phyloP scores from a whole-genome alignment of 1,284 basidiomycete species.

The Leccinum fallax region DNA sequence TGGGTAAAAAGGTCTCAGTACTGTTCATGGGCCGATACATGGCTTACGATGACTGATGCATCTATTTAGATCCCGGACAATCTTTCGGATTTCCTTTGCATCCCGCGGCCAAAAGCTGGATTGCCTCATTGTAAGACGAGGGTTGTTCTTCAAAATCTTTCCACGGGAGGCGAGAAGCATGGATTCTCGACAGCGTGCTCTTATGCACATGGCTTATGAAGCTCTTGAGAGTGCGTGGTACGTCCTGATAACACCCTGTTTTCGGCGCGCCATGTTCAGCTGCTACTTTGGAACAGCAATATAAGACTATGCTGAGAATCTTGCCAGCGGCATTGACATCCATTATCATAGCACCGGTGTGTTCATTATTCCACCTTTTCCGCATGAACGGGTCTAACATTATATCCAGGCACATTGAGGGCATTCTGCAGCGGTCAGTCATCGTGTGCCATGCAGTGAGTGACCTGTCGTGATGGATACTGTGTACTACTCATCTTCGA shows the following conservation, averaged over 20 bases:
- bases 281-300: conserved; percentile 69
- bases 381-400: conserved; percentile 8
- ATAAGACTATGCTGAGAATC: conserved; percentile 67
- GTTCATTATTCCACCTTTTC: conserved; percentile 14
- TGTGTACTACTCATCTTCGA: conserved; percentile 51
- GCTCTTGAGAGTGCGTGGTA: conserved; percentile 73
- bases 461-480: conserved; percentile 66
- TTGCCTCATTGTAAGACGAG: conserved; percentile 45
- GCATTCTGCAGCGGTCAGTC: conserved; percentile 72
- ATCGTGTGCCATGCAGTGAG: conserved; percentile 65
- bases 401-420: conserved; percentile 57
- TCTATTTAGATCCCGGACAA: conserved; percentile 55
- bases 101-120: conserved; percentile 21
- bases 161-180: conserved; percentile 72
- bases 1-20: conserved; percentile 58
- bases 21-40: conserved; percentile 32
- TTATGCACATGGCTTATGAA: conserved; percentile 65
- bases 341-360: conserved; percentile 72
- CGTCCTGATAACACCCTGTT: conserved; percentile 56
- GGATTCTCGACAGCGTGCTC: conserved; percentile 73
- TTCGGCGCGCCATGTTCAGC: conserved; percentile 55
- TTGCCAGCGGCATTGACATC: conserved; percentile 43
- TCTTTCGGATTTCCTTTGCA: conserved; percentile 52
- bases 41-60: conserved; percentile 2
- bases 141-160: conserved; percentile 68